A percentile compares a stretch with the other conserved stretches of the same genome.
phyloP scores from a whole-genome alignment of 371 early-diverging fungal species.

The Parasitella parasitica region DNA sequence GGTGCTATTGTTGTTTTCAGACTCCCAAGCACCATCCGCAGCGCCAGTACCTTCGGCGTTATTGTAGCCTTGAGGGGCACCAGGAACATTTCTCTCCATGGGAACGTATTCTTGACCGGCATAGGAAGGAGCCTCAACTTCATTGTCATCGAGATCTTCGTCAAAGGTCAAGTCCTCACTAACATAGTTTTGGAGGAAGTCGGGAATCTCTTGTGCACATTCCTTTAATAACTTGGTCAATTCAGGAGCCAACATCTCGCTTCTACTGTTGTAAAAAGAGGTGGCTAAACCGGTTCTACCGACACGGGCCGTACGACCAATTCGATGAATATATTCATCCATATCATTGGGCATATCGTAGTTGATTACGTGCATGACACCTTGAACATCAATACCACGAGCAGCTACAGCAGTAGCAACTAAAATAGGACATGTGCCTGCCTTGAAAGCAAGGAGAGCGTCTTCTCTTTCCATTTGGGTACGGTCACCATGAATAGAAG shows the following conservation, averaged over 20 bases:
- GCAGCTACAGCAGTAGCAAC: constrained; percentile 94
- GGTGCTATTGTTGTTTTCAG: constrained; percentile 14
- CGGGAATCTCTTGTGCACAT: constrained; percentile 81
- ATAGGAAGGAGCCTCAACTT: constrained; percentile 43
- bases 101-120: constrained; percentile 49
- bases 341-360: constrained; percentile 79
- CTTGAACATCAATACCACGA: constrained; percentile 87
- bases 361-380: constrained; percentile 84
- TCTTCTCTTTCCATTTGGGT: constrained; percentile 81
- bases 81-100: constrained; percentile 33
- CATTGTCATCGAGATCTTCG: constrained; percentile 49
- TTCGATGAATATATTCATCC: constrained; percentile 86
- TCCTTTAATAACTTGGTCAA: constrained; percentile 76
- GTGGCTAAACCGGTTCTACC: constrained; percentile 76
- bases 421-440: constrained; percentile 73
- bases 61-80: constrained; percentile 37
- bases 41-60: constrained; percentile 32
- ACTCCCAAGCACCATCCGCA: constrained; percentile 26
- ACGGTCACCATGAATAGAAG: constrained; percentile 77
- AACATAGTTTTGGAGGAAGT: constrained; percentile 58
- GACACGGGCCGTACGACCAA: constrained; percentile 79
- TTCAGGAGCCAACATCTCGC: constrained; percentile 53
- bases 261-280: constrained; percentile 67
- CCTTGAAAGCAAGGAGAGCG: constrained; percentile 76
- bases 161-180: constrained; percentile 39